Evolutionary conservation across 225 moss, liverwort and hornwort genomes (phyloP).

Genomic region (Climacium dendroides): DNA sequence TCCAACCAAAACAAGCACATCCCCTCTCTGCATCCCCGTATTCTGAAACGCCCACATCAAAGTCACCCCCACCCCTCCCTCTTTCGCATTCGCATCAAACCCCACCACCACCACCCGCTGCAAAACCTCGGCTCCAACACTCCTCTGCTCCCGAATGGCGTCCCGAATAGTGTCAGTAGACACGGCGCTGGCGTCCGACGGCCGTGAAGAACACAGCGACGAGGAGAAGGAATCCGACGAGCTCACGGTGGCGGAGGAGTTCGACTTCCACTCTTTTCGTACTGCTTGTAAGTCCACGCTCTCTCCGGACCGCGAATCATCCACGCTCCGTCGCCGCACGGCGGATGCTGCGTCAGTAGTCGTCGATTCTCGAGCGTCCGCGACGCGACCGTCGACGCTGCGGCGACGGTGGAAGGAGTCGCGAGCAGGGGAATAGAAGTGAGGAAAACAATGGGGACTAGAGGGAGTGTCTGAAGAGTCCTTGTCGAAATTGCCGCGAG

Average conservation of each 20-base stretch:
- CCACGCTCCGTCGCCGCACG: slow-evolving; percentile 12
- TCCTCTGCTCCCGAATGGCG: background rate
- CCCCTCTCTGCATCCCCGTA: background rate
- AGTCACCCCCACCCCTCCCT: background rate
- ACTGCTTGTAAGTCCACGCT: slow-evolving; percentile 8
- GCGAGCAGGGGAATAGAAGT: background rate
- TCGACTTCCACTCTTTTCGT: slow-evolving; percentile 1
- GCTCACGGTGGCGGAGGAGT: background rate
- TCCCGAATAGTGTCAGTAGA: background rate
- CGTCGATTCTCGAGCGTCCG: background rate
- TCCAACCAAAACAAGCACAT: slow-evolving; percentile 12
- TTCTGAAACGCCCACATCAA: slow-evolving; percentile 11
- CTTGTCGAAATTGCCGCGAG: background rate
- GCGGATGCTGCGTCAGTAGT: background rate
- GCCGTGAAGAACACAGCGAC: background rate
- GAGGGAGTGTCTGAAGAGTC: background rate
- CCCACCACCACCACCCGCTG: slow-evolving; percentile 1
- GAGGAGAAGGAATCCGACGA: slow-evolving; percentile 15
- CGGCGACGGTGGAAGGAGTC: slow-evolving; percentile 4
- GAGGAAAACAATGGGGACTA: slow-evolving; percentile 4
- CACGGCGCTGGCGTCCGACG: slow-evolving; percentile 5
- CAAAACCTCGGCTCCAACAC: background rate
- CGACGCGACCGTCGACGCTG: slow-evolving; percentile 2
- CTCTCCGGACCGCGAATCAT: background rate
- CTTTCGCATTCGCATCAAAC: slow-evolving; percentile 22